These are phyloP conservation scores for Pugionium dolabratum DNA, from an alignment of 345 rosid species.

Conservation along the genomic window DNA sequence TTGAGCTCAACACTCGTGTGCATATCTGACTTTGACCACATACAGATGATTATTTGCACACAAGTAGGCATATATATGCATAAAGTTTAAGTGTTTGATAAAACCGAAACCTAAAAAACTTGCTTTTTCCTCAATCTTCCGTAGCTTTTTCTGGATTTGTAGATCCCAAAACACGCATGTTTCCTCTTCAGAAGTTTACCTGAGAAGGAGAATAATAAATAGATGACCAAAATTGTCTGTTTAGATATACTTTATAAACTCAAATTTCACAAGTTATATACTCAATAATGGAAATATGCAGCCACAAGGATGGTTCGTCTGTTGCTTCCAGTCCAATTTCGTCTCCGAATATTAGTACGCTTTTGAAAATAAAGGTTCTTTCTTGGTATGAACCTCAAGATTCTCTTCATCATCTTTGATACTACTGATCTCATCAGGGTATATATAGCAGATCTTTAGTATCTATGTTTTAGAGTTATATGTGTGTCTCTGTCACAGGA, in stretches of 20 bases:
- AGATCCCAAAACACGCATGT: slow-evolving; percentile 21
- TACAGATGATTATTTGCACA: background rate
- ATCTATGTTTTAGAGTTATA: background rate
- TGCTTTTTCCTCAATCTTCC: slow-evolving; percentile 10
- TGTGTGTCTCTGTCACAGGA: slow-evolving; percentile 48
- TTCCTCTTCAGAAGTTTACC: background rate
- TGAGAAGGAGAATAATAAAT: background rate
- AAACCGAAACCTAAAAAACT: background rate
- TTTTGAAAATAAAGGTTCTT: slow-evolving; percentile 67
- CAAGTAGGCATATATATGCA: background rate
- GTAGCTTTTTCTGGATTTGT: slow-evolving; percentile 1
- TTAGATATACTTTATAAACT: background rate
- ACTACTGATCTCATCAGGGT: no score
- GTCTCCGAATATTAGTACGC: slow-evolving; percentile 58
- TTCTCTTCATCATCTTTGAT: background rate
- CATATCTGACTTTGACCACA: slow-evolving; percentile 23
- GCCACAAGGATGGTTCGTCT: slow-evolving; percentile 50
- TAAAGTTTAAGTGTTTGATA: slow-evolving; percentile 12
- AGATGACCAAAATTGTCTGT: background rate
- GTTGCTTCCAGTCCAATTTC: slow-evolving; percentile 37
- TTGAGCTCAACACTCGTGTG: slow-evolving; percentile 25
- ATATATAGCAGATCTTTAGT: no score
- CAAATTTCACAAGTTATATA: background rate
- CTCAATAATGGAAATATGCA: slow-evolving; percentile 37
- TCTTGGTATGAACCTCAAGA: slow-evolving; percentile 53